These are phyloP conservation scores for Quercus agrifolia DNA, from an alignment of 306 rosid species.

Conservation along the genomic window DNA sequence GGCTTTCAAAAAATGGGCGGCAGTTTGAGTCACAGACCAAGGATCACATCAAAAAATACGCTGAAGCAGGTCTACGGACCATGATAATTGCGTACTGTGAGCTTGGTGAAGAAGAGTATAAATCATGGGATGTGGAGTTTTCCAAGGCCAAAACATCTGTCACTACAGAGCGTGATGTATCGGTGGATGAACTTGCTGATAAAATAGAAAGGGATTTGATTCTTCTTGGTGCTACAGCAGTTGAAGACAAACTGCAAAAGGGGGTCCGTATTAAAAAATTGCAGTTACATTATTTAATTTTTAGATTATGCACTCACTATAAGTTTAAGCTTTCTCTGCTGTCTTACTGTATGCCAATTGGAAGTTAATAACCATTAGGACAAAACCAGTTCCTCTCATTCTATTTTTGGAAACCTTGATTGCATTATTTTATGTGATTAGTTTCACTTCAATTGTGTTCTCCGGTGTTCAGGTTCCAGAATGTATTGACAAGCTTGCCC, in stretches of 20 bases:
- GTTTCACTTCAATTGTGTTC: constrained; percentile 10
- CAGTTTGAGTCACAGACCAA: constrained; percentile 67
- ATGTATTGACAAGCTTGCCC: constrained; percentile 66
- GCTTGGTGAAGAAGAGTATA: constrained; percentile 61
- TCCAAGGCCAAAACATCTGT: constrained; percentile 56
- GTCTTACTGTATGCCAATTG: neutral
- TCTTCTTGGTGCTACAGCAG: constrained; percentile 90
- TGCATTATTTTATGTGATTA: constrained; percentile 17
- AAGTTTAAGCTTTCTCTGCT: neutral
- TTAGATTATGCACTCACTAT: neutral
- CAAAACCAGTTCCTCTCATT: neutral
- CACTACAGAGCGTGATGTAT: constrained; percentile 45
- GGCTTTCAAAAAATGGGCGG: constrained; percentile 63
- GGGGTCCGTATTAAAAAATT: constrained; percentile 51
- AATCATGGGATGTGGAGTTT: constrained; percentile 62
- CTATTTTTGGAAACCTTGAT: neutral
- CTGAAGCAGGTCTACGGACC: constrained; percentile 91
- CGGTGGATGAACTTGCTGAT: constrained; percentile 60
- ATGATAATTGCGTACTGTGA: constrained; percentile 63
- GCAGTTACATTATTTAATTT: neutral
- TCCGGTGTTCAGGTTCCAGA: constrained; percentile 72
- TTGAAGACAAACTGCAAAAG: constrained; percentile 81
- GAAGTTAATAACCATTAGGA: neutral
- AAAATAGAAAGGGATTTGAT: constrained; percentile 63
- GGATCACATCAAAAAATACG: constrained; percentile 60